Evolutionary conservation across 2,329 filamentous ascomycete genomes (phyloP).

Genomic region (Colletotrichum musicola): DNA sequence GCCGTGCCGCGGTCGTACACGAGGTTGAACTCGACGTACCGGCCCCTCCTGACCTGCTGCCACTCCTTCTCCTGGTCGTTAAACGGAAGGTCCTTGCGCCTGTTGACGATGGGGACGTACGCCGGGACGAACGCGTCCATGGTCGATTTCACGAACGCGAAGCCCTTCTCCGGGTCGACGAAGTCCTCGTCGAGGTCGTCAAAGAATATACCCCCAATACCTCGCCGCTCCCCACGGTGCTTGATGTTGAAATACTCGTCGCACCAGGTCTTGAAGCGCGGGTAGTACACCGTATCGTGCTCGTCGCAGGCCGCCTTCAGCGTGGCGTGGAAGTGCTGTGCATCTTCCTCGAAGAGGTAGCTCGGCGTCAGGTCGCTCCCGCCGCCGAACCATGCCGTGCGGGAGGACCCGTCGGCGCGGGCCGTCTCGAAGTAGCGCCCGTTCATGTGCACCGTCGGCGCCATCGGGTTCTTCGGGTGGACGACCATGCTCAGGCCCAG

Average conservation of each 20-base stretch:
- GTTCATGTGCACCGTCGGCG: slow-evolving; percentile 97
- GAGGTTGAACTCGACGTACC: slow-evolving; percentile 98
- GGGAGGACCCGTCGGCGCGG: slow-evolving; percentile 80
- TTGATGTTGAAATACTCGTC: slow-evolving; percentile 97
- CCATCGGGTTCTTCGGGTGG: slow-evolving; percentile 95
- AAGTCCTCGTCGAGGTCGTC: slow-evolving; percentile 92
- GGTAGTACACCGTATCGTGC: slow-evolving; percentile 91
- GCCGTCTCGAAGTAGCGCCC: slow-evolving; percentile 98
- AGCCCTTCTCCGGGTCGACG: slow-evolving; percentile 87
- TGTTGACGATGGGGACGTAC: slow-evolving; percentile 91
- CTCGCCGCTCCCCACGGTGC: slow-evolving; percentile 87
- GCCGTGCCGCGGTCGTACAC: slow-evolving; percentile 95
- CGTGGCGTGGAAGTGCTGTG: slow-evolving; percentile 92
- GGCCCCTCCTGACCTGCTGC: slow-evolving; percentile 92
- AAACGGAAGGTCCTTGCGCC: slow-evolving; percentile 90
- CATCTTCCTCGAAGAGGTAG: slow-evolving; percentile 97
- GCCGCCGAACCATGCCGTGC: slow-evolving; percentile 98
- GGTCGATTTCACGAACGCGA: slow-evolving; percentile 87
- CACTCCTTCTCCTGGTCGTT: slow-evolving; percentile 89
- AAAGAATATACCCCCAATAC: slow-evolving; percentile 97
- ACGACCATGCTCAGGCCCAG: slow-evolving; percentile 92
- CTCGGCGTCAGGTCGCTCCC: slow-evolving; percentile 92
- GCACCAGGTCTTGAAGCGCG: slow-evolving; percentile 97
- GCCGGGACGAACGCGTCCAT: slow-evolving; percentile 88
- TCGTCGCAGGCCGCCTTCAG: slow-evolving; percentile 94